Percentiles rank a stretch among this genome's conserved stretches.
phyloP scores from a whole-genome alignment of 371 early-diverging fungal genomes.

The Umbelopsis sp. region DNA sequence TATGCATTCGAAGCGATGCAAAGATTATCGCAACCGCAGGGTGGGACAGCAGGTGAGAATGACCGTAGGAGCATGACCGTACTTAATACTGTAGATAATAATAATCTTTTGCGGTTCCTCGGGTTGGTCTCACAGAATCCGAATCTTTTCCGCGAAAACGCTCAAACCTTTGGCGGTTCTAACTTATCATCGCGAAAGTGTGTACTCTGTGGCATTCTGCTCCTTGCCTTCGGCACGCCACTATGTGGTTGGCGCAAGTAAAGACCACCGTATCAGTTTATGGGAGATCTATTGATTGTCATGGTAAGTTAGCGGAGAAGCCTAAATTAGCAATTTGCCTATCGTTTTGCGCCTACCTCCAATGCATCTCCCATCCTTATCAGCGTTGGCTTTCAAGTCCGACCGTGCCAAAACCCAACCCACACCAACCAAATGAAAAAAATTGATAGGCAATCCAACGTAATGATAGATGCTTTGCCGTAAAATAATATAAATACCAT shows the following conservation, averaged over 20 bases:
- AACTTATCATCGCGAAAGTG: constrained; percentile 49
- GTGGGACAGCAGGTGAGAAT: constrained; percentile 51
- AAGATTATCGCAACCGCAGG: constrained; percentile 59
- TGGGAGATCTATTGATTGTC: constrained; percentile 49
- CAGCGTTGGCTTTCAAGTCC: neutral
- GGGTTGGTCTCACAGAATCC: constrained; percentile 34
- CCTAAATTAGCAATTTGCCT: constrained; percentile 13
- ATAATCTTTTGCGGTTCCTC: neutral
- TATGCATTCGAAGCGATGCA: constrained; percentile 49
- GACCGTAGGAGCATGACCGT: neutral
- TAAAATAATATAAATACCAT: constrained; percentile 2
- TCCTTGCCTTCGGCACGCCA: constrained; percentile 27
- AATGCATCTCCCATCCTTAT: neutral
- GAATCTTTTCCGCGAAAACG: constrained; percentile 50
- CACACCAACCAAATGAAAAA: neutral
- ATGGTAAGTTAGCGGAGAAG: neutral
- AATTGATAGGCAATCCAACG: constrained; percentile 13
- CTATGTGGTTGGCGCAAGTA: constrained; percentile 47
- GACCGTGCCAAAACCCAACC: neutral
- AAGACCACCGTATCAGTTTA: constrained; percentile 53
- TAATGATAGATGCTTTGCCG: neutral
- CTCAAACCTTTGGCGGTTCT: constrained; percentile 55
- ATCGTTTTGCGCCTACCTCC: neutral
- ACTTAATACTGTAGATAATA: neutral
- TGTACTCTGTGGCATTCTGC: constrained; percentile 43